Base-by-base conservation (phyloP, 2,329 filamentous ascomycete species). In the Colletotrichum neosansevieriae region DNA sequence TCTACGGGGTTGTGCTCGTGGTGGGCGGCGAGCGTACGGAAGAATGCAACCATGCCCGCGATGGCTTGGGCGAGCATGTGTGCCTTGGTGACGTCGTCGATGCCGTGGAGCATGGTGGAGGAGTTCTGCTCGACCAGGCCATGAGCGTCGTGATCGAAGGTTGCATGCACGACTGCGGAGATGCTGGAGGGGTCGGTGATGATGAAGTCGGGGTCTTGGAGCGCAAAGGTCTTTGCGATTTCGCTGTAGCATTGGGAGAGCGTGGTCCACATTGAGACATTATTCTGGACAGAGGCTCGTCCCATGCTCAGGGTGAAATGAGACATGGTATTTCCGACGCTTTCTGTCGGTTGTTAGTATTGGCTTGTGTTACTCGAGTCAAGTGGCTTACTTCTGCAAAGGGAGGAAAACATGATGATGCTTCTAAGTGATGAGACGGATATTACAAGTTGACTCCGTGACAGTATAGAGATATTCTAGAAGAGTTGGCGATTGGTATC, bases 21-120 rank as follows among this genome's bases (percentile, higher is more conserved):
- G 11, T 64, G 58, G n/a, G 49, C 10, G 17, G 63, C 69, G 5
- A 80, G 70, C 6, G 69, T 71, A 32, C 69, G 70, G 58, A 77
- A 76, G 49, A 81, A 54, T 63, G 75, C 58, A 12, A 79, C 74
- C 51, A 78, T 74, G 42, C 77, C 79, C 0, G 77, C 75, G 29
- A 80, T 72, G 58, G 78, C 79, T 67, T 80, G 75, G 15, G 76
- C 73, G 42, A 79, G 77, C 42, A 81, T 71, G 21, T 73, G 74
- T 4, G 75, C 75, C 69, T 75, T 79, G 57, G 76, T 75, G 49
- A 76, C 72, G 44, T 76, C 74, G 61, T 76, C 74, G 42, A 81
- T 74, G 7, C 71, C 70, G 32, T 74, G 72, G 13, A 75, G 70
- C 56, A 77, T 74, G n/a, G 68, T 69, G 6, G 72, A 68, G 1